Conservation (phyloP, 2,329 filamentous ascomycete species). For the Hansfordia pulvinata region DNA sequence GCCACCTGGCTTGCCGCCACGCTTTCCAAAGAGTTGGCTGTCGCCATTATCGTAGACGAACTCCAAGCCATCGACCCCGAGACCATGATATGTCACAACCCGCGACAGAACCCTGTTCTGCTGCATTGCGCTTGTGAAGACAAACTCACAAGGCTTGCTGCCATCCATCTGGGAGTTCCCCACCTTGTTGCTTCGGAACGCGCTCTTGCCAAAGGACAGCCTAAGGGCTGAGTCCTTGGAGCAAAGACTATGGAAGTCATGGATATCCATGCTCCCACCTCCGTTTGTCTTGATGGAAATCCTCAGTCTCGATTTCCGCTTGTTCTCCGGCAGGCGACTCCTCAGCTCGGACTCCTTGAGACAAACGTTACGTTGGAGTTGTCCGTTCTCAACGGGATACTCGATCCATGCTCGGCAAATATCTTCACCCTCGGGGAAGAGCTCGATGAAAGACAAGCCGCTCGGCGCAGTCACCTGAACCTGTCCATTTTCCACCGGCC, state of each 20-base stretch:
- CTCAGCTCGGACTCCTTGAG: slow-evolving; percentile 67
- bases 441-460: slow-evolving; percentile 75
- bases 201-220: slow-evolving; percentile 54
- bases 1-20: slow-evolving; percentile 54
- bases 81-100: slow-evolving; percentile 65
- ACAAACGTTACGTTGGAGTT: slow-evolving; percentile 56
- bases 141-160: slow-evolving; percentile 54
- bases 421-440: slow-evolving; percentile 68
- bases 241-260: slow-evolving; percentile 59
- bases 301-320: slow-evolving; percentile 56
- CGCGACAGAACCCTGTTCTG: slow-evolving; percentile 62
- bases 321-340: slow-evolving; percentile 54
- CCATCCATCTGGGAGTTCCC: slow-evolving; percentile 61
- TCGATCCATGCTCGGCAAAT: slow-evolving; percentile 74
- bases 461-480: slow-evolving; percentile 66
- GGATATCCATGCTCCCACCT: slow-evolving; percentile 59
- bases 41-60: slow-evolving; percentile 85
- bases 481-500: slow-evolving; percentile 66
- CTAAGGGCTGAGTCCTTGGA: slow-evolving; percentile 64
- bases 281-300: slow-evolving; percentile 65
- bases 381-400: slow-evolving; percentile 49
- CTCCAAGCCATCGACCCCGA: slow-evolving; percentile 72
- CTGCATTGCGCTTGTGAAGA: slow-evolving; percentile 56
- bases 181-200: slow-evolving; percentile 62
- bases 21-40: slow-evolving; percentile 75